Evolutionary conservation across 495 filamentous ascomycete species (phyloP).

Genomic region (Neurospora tetraspora): DNA sequence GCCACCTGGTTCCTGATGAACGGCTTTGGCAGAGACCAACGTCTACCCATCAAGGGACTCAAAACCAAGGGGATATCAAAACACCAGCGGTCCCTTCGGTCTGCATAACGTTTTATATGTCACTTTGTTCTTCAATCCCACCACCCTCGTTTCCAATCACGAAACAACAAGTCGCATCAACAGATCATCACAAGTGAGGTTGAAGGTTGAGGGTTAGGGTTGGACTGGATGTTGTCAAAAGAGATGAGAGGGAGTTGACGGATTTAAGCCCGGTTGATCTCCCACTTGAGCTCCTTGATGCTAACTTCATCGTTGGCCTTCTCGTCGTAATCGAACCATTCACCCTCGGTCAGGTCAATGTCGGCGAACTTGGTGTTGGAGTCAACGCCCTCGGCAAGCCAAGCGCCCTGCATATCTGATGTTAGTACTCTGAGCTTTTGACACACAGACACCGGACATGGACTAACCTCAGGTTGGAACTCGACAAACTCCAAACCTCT

Average conservation of each 20-base stretch:
- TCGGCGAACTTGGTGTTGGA: slow-evolving; percentile 65
- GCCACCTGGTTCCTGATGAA: neutral
- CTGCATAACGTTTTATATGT: neutral
- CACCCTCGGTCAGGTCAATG: slow-evolving; percentile 76
- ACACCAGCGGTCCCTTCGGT: neutral
- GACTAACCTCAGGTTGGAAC: slow-evolving; percentile 73
- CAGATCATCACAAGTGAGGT: neutral
- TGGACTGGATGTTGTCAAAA: neutral
- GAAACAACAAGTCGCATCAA: neutral
- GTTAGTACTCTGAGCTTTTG: neutral
- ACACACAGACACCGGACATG: neutral
- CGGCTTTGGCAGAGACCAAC: neutral
- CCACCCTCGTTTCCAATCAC: neutral
- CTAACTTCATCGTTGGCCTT: slow-evolving; percentile 51
- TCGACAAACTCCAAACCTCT: slow-evolving; percentile 85
- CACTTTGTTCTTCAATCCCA: neutral
- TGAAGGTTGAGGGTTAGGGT: neutral
- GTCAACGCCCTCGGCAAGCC: slow-evolving; percentile 73
- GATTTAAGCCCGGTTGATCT: slow-evolving; percentile 60
- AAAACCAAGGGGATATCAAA: neutral
- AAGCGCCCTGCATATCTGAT: slow-evolving; percentile 56
- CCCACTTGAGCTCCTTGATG: slow-evolving; percentile 88
- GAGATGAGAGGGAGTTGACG: no score
- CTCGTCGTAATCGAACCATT: slow-evolving; percentile 54
- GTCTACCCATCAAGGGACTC: neutral